Base-by-base conservation (phyloP, 768 basidiomycete species). In the Podaxis mareebaensis region DNA sequence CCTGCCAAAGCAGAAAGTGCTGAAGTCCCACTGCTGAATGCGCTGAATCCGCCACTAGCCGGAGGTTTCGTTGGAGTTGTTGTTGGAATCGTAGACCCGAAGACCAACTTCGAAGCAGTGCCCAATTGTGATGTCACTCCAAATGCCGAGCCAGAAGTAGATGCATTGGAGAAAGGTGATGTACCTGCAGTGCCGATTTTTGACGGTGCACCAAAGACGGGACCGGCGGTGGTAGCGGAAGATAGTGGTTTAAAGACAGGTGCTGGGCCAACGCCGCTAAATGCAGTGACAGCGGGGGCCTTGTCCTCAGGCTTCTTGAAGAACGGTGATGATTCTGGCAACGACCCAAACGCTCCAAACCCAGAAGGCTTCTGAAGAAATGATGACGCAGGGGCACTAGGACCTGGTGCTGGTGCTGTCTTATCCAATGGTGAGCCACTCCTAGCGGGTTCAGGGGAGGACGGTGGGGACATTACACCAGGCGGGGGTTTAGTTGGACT, bases 321-420 rank as follows among this genome's bases (percentile, higher is more conserved):
- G 71, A 88, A 88, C 3, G 86, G 85, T 6, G 87, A 88, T 44
- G 78, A 71, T 26, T 72, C 73, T 3, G 81, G 72, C 3, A 77
- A 67, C 39, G 73, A 75, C 51, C 80, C 81, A 68, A 85, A 84
- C 0, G 82, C 83, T 13, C 81, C 80, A 61, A 83, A 82, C 1
- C 81, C 81, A 51, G 72, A 60, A 3, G 79, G 76, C 36, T 79
- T 79, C 57, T 72, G 74, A 65, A 78, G 73, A 66, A 78, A 76
- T 1, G 71, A 64, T 11, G 69, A 65, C n/a, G 64, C 44, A 13
- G 67, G 66, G 1, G 66, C 52, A 13, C 53, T 38, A 22, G 48
- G 42, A 30, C 17, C 44, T n/a, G 63, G n/a, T 33, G 56, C 28
- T 2, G 36, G 12, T 7, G 24, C 12, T 38, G 54, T 40, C 20